Evolutionary conservation across 176 grass and related monocot genomes (phyloP), one percentile per base, ranked within the genome.

Genomic region (Oryza longistaminata): DNA sequence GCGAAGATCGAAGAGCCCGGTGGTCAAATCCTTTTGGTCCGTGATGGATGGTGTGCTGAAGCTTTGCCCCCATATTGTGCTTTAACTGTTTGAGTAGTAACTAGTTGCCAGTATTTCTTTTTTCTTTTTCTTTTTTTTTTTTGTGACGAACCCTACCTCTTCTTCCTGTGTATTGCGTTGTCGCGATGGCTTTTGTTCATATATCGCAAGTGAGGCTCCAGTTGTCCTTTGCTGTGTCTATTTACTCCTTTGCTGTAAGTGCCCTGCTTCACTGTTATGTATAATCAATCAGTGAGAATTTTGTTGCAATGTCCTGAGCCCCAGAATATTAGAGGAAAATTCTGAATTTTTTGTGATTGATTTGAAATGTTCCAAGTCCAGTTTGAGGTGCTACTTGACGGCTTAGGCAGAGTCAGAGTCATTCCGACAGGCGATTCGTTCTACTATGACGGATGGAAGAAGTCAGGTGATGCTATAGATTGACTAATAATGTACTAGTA

Each of bases 121-220:
- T 35, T 35, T 37, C 6, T n/a, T 35, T 35, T 35, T 34, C 4
- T 35, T 35, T 7, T 37, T 21, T 21, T 16, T 52, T 37, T 62
- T 31, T 78, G 74, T 91, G 76, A 73, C 40, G 21, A 55, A 85
- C 65, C 68, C 53, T 66, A 53, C 3, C n/a, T 74, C 14, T 9
- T 83, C 43, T 74, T 68, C 40, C 39, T 75, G 71, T 75, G 58
- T 52, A 52, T 15, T 79, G 67, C 29, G 19, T 45, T 88, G 24
- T 72, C 53, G 52, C 69, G 50, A 71, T 72, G 64, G 61, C 50
- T 48, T 88, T 77, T 91, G 82, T 91, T 82, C 66, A 91, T 91
- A 29, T 82, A 22, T 82, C 19, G 46, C 76, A 44, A 64, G 84
- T 26, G 74, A 73, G 34, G 70, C 14, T 83, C 19, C 68, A 73